Conservation (phyloP, 2,329 filamentous ascomycete species). For the Colletotrichum graminicola region DNA sequence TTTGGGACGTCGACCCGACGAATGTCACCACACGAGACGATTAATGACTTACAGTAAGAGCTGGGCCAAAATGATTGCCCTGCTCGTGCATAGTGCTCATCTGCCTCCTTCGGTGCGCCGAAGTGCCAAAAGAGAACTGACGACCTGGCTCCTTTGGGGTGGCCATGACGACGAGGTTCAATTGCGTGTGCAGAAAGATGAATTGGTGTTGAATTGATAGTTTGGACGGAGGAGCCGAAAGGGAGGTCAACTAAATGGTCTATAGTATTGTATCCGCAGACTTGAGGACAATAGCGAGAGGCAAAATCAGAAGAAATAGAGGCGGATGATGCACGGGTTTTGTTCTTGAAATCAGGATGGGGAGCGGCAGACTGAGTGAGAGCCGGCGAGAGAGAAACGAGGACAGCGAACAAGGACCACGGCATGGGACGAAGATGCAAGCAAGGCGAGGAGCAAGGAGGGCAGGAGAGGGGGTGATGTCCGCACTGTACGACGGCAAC, state of each 20-base stretch:
- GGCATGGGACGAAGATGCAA: not conserved
- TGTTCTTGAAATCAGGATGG: constrained; percentile 2
- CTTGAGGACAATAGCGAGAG: not conserved
- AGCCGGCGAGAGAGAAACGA: not conserved
- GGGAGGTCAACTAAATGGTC: not conserved
- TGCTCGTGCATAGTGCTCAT: constrained; percentile 60
- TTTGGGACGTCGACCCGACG: not conserved
- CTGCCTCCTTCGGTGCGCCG: constrained; percentile 59
- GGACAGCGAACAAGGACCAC: not conserved
- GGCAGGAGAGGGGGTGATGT: too few species aligned
- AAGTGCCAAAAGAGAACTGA: constrained; percentile 60
- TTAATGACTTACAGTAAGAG: constrained; percentile 57
- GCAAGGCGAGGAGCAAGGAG: not conserved
- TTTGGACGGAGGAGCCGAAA: not conserved
- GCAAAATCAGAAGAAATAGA: not conserved
- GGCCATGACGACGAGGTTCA: constrained; percentile 18
- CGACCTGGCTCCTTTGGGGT: constrained; percentile 45
- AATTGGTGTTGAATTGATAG: not conserved
- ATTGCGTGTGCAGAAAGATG: not conserved
- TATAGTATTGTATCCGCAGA: not conserved
- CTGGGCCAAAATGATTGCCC: constrained; percentile 58
- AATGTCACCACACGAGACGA: too few species aligned
- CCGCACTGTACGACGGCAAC: not conserved
- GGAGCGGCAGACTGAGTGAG: not conserved
- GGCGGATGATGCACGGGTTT: constrained; percentile 1